phyloP scores from a whole-genome alignment of 23 red algal genomes.

The Gracilaria caudata region DNA sequence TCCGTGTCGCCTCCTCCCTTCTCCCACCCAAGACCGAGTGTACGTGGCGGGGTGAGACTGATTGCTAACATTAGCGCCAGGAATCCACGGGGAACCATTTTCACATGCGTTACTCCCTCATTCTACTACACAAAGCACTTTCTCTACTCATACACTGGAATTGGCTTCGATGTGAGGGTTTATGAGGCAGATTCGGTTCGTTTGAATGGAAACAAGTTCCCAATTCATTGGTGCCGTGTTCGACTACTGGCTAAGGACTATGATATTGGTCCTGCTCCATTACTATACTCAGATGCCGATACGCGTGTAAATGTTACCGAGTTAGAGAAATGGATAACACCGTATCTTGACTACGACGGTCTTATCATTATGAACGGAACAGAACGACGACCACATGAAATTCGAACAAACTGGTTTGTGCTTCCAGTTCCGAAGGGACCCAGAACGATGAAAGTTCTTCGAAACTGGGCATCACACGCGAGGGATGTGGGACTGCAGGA shows the following conservation, averaged over 20 bases:
- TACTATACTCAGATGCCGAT: conserved; percentile 52
- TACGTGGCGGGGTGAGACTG: neutral
- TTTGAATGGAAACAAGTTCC: conserved; percentile 13
- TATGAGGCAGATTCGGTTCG: conserved; percentile 4
- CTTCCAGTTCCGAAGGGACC: conserved; percentile 19
- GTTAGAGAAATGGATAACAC: conserved; percentile 26
- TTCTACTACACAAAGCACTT: conserved; percentile 55
- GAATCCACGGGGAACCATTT: conserved; percentile 36
- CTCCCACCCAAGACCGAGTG: neutral
- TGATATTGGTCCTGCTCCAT: conserved; percentile 17
- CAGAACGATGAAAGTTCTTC: conserved; percentile 9
- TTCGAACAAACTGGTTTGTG: conserved; percentile 59
- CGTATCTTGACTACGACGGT: conserved; percentile 21
- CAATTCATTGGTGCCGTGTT: conserved; percentile 56
- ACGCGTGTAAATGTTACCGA: conserved; percentile 45
- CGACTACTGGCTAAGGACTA: neutral
- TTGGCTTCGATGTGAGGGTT: conserved; percentile 29
- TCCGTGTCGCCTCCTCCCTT: neutral
- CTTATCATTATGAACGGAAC: conserved; percentile 49
- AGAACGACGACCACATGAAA: neutral
- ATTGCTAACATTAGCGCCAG: neutral
- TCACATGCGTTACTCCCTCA: conserved; percentile 35
- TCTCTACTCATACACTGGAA: conserved; percentile 27
- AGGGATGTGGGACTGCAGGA: conserved; percentile 41
- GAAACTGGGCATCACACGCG: conserved; percentile 34